Evolutionary conservation across 2,329 filamentous ascomycete genomes (phyloP).

Genomic region (Massarina eburnea): DNA sequence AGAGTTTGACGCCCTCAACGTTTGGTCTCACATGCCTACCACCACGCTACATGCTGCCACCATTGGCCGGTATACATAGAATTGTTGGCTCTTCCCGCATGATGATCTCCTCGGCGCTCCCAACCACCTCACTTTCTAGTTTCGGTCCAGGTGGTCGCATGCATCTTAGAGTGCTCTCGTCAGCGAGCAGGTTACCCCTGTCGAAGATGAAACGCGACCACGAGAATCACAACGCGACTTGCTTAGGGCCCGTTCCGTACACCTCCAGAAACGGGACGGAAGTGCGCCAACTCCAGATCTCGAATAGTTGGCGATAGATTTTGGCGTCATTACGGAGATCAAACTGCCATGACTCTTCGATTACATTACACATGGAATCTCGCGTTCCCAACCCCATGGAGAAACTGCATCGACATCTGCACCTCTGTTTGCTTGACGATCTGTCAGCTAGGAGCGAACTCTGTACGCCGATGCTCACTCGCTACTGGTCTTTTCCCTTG

Average conservation of each 20-base stretch:
- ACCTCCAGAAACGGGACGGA: no score
- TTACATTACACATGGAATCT: no score
- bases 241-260: slow-evolving; percentile 8
- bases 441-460: no score
- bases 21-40: slow-evolving; percentile 17
- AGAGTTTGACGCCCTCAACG: slow-evolving; percentile 15
- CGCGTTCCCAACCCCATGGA: no score
- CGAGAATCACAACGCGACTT: slow-evolving; percentile 7
- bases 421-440: no score
- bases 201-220: slow-evolving; percentile 12
- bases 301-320: no score
- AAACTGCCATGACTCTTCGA: no score
- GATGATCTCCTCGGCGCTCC: slow-evolving; percentile 2
- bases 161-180: slow-evolving; percentile 22
- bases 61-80: slow-evolving; percentile 23
- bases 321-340: no score
- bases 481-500: background rate
- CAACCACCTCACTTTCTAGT: slow-evolving; percentile 16
- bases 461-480: background rate
- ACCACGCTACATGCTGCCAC: slow-evolving; percentile 14
- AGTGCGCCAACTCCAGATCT: no score
- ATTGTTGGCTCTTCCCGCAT: slow-evolving; percentile 13
- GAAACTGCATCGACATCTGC: no score
- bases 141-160: slow-evolving; percentile 18
- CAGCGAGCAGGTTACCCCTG: slow-evolving; percentile 12